These are phyloP conservation scores for Tylopilus balloui DNA, from an alignment of 768 basidiomycete genomes.

Conservation along the genomic window DNA sequence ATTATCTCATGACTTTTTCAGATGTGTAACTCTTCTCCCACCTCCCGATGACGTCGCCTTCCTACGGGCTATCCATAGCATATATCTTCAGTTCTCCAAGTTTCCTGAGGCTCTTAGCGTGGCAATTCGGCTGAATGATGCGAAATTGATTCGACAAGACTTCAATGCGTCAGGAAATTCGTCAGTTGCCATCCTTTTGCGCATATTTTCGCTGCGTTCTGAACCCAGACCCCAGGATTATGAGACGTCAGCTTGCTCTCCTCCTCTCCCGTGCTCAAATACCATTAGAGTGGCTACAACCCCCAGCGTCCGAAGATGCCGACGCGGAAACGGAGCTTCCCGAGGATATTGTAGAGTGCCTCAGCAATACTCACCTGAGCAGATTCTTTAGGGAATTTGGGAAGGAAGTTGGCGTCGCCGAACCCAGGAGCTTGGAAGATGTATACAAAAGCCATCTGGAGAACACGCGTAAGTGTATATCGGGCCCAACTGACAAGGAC, in stretches of 20 bases:
- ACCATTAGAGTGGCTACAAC: constrained; percentile 83
- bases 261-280: constrained; percentile 90
- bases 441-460: constrained; percentile 97
- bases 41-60: constrained; percentile 92
- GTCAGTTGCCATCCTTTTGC: constrained; percentile 39
- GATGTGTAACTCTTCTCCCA: constrained; percentile 85
- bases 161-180: constrained; percentile 88
- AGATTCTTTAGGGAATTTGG: constrained; percentile 86
- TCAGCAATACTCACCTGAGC: constrained; percentile 84
- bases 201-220: background rate
- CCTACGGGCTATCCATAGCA: constrained; percentile 80
- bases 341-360: constrained; percentile 78
- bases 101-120: constrained; percentile 89
- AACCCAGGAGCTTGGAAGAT: constrained; percentile 90
- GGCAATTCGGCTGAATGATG: constrained; percentile 80
- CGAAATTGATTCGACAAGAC: constrained; percentile 75
- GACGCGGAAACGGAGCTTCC: constrained; percentile 64
- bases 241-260: constrained; percentile 95
- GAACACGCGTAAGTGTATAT: constrained; percentile 60
- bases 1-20: constrained; percentile 21
- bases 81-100: constrained; percentile 82
- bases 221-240: constrained; percentile 45
- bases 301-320: constrained; percentile 43
- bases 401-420: constrained; percentile 85
- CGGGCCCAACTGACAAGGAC: background rate